These are phyloP conservation scores for Craspedostauros australis DNA, from an alignment of 108 stramenopile species.

Conservation along the genomic window DNA sequence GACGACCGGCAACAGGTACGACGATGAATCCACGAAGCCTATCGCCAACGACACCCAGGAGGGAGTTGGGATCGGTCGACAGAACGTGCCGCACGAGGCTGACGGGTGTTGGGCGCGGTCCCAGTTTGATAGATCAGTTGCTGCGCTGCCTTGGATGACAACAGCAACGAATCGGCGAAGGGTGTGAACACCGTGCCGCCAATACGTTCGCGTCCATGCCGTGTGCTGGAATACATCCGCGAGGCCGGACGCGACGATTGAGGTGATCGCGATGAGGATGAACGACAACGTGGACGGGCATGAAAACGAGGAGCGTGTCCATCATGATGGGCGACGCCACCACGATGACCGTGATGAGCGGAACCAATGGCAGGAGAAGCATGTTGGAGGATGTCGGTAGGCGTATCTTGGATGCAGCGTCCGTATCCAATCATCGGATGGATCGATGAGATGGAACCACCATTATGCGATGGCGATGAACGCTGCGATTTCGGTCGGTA, in stretches of 20 bases:
- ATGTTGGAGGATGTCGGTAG: too few species aligned
- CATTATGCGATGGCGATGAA: too few species aligned
- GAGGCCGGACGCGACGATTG: constrained; percentile 3
- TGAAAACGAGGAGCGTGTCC: constrained; percentile 38
- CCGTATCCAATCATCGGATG: too few species aligned
- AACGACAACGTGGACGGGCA: constrained; percentile 48
- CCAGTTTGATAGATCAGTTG: constrained; percentile 58
- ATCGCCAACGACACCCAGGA: constrained; percentile 50
- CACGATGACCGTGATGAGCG: constrained; percentile 33
- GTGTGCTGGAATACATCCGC: constrained; percentile 44
- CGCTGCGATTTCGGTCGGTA: too few species aligned
- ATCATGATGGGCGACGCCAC: constrained; percentile 33
- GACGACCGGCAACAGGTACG: constrained; percentile 68
- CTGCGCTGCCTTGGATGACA: constrained; percentile 40
- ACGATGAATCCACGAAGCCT: constrained; percentile 56
- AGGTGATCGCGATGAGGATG: background rate
- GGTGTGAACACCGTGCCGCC: constrained; percentile 29
- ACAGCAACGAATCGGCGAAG: constrained; percentile 33
- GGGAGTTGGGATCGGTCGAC: constrained; percentile 47
- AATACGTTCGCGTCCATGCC: constrained; percentile 32
- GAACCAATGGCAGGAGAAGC: constrained; percentile 46
- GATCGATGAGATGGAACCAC: too few species aligned
- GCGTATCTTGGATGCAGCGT: too few species aligned
- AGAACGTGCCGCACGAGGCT: constrained; percentile 28
- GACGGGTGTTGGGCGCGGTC: constrained; percentile 56